Base-by-base conservation (phyloP, 2,329 filamentous ascomycete species). In the Cladophialophora psammophila region DNA sequence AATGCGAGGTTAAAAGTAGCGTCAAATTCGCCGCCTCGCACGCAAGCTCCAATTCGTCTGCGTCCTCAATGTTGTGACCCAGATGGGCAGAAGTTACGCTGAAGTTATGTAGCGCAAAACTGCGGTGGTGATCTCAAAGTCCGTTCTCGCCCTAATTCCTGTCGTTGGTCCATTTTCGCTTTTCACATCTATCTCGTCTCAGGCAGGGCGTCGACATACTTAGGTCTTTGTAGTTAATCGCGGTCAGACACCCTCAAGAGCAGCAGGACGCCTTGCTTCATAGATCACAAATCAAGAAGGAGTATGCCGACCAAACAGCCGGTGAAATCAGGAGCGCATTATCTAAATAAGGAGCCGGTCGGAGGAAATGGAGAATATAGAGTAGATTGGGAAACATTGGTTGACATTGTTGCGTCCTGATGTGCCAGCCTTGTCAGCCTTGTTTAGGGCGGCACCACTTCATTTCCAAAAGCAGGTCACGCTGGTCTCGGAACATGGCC, bases 361-460 rank as follows among this genome's bases (percentile, higher is more conserved):
- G n/a, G 40, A 42, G 15, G 15, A n/a, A n/a, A n/a, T 6, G 40
- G 10, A 10, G 4, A 18, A n/a, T 42, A 42, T 5, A 42, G n/a
- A 42, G 13, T 2, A 38, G 36, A 38, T 8, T 38, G 5, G 36
- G 36, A 10, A 38, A 38, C 7, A 7, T 38, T 26, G 26, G 3
- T 26, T 26, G 26, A 26, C 26, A 26, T 26, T 26, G 26, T 26
- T 26, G 26, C 3, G 26, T 26, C 26, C 26, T 26, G 26, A 26
- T 26, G 26, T 26, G 26, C 26, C 26, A 26, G 26, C 26, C 26
- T 26, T 26, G 26, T 26, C 38, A 50, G 20, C 18, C 8, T 26
- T 20, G 45, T 26, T 50, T 50, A 50, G 18, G 26, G 45, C 45
- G 45, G 45, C 45, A 12, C 13, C 45, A 50, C 45, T 50, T 50